Conservation (phyloP, 768 basidiomycete species). For the Ephemerocybe angulata region DNA sequence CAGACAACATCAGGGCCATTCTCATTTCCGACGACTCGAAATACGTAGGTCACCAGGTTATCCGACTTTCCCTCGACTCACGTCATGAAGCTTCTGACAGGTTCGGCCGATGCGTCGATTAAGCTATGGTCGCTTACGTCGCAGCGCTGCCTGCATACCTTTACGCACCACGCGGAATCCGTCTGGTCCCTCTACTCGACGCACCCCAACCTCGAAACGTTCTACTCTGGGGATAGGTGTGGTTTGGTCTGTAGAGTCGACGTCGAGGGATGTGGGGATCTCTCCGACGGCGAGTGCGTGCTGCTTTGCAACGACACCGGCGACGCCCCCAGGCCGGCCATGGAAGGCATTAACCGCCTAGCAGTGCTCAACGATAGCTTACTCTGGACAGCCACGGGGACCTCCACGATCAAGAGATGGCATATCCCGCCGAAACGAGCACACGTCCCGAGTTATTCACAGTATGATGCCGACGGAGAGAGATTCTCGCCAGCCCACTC, state of each 20-base stretch:
- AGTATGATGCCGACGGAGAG: constrained; percentile 27
- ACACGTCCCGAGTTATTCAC: constrained; percentile 34
- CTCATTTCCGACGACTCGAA: constrained; percentile 85
- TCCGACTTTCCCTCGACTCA: not conserved
- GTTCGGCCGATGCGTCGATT: constrained; percentile 82
- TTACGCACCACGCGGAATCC: constrained; percentile 90
- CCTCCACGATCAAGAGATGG: constrained; percentile 82
- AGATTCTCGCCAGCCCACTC: constrained; percentile 13
- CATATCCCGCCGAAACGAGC: constrained; percentile 44
- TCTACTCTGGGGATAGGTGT: constrained; percentile 92
- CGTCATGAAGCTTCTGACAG: constrained; percentile 64
- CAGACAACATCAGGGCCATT: constrained; percentile 92
- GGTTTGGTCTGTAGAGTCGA: constrained; percentile 93
- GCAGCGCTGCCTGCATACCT: constrained; percentile 92
- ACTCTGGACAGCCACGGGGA: constrained; percentile 88
- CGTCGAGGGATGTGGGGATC: constrained; percentile 72
- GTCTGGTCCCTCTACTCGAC: constrained; percentile 91
- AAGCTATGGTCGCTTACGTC: constrained; percentile 92
- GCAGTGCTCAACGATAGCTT: constrained; percentile 77
- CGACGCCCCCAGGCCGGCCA: constrained; percentile 33
- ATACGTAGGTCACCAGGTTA: constrained; percentile 61
- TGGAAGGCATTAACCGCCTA: constrained; percentile 73
- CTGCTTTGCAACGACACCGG: constrained; percentile 70
- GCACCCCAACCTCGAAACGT: constrained; percentile 80
- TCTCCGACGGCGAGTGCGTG: constrained; percentile 87